Percentiles rank a stretch among this genome's conserved stretches.
Conservation (phyloP, 495 filamentous ascomycete species). For the Thozetella sp. region DNA sequence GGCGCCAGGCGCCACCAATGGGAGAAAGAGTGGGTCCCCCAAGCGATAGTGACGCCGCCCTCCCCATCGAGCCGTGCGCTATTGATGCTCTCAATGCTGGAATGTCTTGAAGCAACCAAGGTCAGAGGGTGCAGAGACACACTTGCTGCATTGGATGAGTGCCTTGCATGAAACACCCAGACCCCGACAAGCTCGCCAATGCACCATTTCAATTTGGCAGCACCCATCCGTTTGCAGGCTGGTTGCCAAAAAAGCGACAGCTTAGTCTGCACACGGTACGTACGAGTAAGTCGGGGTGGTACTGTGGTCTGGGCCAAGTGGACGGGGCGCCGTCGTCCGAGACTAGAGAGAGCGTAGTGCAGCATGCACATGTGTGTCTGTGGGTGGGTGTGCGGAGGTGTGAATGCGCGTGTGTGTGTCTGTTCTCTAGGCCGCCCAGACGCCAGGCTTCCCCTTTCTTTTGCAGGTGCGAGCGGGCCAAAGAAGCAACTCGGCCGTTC, state of each 20-base stretch:
- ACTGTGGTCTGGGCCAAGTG: no score
- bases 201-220: not conserved
- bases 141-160: not conserved
- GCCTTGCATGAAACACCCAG: not conserved
- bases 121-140: not conserved
- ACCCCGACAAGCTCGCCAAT: not conserved
- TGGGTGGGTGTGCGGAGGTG: not conserved
- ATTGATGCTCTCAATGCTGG: not conserved
- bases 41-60: not conserved
- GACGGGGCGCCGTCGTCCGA: no score
- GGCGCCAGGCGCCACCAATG: not conserved
- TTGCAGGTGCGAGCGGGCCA: not conserved
- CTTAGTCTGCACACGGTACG: no score
- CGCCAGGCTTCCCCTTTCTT: not conserved
- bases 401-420: not conserved
- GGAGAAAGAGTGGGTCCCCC: not conserved
- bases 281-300: no score
- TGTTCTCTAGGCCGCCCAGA: not conserved
- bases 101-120: constrained; percentile 2
- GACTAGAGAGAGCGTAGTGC: no score
- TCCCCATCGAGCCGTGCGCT: not conserved
- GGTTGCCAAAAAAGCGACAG: not conserved
- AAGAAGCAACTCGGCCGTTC: not conserved
- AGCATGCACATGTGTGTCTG: no score
- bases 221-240: not conserved